Conservation (phyloP, 805 yeast genomes). For the Candida qinlingensis region DNA sequence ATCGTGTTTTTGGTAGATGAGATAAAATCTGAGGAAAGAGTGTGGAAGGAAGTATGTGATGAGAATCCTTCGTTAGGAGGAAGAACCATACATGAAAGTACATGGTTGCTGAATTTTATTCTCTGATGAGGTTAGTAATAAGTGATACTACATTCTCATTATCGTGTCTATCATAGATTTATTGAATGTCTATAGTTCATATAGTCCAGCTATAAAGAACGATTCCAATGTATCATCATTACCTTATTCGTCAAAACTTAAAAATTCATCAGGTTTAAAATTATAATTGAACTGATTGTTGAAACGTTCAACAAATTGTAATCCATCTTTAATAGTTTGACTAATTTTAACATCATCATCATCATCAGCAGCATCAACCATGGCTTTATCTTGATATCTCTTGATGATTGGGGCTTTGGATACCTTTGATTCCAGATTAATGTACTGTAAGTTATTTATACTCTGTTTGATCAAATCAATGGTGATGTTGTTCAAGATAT, state of each 20-base stretch:
- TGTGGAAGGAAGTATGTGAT: no score
- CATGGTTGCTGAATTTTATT: no score
- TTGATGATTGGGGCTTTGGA: no score
- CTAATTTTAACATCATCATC: neutral
- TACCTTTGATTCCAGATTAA: constrained; percentile 12
- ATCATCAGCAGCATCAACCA: no score
- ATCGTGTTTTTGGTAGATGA: no score
- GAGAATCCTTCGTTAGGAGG: no score
- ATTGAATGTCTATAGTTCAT: neutral
- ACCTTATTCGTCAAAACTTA: constrained; percentile 3
- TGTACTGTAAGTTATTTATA: constrained; percentile 18
- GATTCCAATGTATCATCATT: neutral
- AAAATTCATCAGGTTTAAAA: constrained; percentile 11
- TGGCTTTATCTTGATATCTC: no score
- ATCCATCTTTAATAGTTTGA: constrained; percentile 5
- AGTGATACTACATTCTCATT: no score
- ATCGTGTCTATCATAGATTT: no score
- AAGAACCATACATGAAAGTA: no score
- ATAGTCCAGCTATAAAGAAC: constrained; percentile 1
- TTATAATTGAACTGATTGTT: neutral
- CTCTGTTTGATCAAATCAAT: constrained; percentile 20
- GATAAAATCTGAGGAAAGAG: no score
- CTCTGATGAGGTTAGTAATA: no score
- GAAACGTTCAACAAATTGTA: constrained; percentile 3
- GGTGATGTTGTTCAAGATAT: constrained; percentile 16